A percentile compares a stretch with the other conserved stretches of the same genome.
Evolutionary conservation across 495 filamentous ascomycete species (phyloP).

Genomic region (Rhypophila decipiens): DNA sequence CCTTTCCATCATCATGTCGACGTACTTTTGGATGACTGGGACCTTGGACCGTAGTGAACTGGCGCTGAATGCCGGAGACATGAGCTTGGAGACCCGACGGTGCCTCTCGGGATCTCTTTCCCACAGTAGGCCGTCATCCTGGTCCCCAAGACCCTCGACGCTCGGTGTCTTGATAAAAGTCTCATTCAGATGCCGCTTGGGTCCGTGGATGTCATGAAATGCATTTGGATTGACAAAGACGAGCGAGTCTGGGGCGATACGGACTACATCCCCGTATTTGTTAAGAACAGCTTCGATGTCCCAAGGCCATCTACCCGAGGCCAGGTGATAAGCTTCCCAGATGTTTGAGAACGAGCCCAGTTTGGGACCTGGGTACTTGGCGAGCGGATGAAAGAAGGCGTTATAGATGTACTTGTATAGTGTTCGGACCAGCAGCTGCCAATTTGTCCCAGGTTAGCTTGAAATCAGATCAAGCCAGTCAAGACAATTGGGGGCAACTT

Average conservation of each 20-base stretch:
- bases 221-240: neutral
- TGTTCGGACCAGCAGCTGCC: neutral
- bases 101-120: neutral
- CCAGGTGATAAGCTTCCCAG: neutral
- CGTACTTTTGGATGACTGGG: neutral
- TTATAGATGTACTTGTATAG: neutral
- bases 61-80: neutral
- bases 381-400: neutral
- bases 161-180: neutral
- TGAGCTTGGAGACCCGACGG: neutral
- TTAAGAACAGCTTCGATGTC: neutral
- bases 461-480: neutral
- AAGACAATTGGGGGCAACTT: neutral
- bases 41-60: neutral
- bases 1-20: neutral
- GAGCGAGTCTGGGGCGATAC: neutral
- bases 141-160: neutral
- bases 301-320: neutral
- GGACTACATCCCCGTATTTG: neutral
- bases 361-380: neutral
- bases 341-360: neutral
- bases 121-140: neutral
- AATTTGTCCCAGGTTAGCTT: neutral
- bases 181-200: neutral
- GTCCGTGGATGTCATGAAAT: neutral